Base-by-base conservation (phyloP, 2,329 filamentous ascomycete genomes). In the Colletotrichum sp. region DNA sequence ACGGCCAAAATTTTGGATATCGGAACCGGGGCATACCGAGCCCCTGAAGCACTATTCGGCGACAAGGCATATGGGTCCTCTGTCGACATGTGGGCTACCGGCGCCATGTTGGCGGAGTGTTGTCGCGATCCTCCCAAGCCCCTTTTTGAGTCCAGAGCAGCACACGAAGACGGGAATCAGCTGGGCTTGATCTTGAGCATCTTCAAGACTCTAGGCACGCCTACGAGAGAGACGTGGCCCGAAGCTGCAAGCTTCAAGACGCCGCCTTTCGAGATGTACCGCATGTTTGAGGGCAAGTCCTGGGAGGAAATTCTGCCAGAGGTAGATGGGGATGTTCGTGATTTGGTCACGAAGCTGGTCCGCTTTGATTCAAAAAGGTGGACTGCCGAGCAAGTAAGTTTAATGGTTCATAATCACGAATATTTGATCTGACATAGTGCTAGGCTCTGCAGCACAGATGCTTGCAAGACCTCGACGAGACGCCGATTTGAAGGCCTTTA, bases 221-320 rank as follows among this genome's bases (percentile, higher is more conserved):
- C 97, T 0, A 94, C 94, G 60, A 84, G 89, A n/a, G 87, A 93
- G 68, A 92, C 88, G 0, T 99, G 97, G 97, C 97, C 97, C 3
- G 95, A 96, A 84, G 94, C 95, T 7, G 85, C 85, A 13, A 81
- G 82, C 2, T 94, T 98, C 80, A 88, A 84, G 75, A 92, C 92
- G 2, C 94, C 94, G 1, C 97, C 98, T 21, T 99, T 98, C 90
- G 94, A 96, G 16, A 98, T 96, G 83, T 99, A 98, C 85, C 90
- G 92, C 55, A 87, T 92, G 16, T 98, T 98, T 81, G 90, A 92
- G 6, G 84, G 87, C 0, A 90, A 90, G 78, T 77, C 87, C 0
- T 98, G 96, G 96, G 87, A 91, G 2, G 89, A 91, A 2, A 87
- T 98, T 21, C 85, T 99, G 57, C 91, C 92, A 0, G 88, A 87